phyloP scores from a whole-genome alignment of 208 protist genomes.

The Trichomonas vaginalis region DNA sequence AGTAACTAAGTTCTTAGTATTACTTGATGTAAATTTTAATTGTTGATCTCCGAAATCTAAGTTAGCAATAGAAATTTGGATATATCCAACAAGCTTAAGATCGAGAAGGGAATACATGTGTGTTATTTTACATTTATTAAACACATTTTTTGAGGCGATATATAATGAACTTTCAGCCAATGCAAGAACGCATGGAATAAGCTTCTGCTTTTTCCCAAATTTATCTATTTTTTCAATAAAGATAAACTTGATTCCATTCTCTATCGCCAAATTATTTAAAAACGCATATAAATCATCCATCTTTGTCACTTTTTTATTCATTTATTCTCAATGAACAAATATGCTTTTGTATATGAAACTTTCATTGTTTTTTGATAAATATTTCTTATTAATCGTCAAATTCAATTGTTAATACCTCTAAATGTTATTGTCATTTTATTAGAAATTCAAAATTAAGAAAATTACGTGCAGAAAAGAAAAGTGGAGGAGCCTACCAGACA shows the following conservation, averaged over 20 bases:
- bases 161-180: neutral
- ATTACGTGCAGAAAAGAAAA: too few relatives aligned
- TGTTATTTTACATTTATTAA: neutral
- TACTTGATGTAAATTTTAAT: neutral
- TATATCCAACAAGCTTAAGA: neutral
- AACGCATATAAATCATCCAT: neutral
- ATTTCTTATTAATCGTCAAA: too few relatives aligned
- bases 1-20: neutral
- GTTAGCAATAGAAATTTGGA: neutral
- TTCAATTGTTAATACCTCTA: too few relatives aligned
- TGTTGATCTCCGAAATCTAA: neutral
- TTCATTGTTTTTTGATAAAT: too few relatives aligned
- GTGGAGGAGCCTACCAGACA: too few relatives aligned
- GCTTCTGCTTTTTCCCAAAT: neutral
- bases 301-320: too few relatives aligned
- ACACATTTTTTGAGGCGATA: neutral
- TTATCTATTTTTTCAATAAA: neutral
- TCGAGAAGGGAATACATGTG: neutral
- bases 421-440: too few relatives aligned
- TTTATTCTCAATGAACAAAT: too few relatives aligned
- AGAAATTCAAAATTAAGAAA: too few relatives aligned
- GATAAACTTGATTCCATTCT: neutral
- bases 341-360: too few relatives aligned
- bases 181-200: neutral
- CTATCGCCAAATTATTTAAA: neutral